Evolutionary conservation across 176 grass and related monocot species (phyloP).

Genomic region (Phyllostachys edulis): DNA sequence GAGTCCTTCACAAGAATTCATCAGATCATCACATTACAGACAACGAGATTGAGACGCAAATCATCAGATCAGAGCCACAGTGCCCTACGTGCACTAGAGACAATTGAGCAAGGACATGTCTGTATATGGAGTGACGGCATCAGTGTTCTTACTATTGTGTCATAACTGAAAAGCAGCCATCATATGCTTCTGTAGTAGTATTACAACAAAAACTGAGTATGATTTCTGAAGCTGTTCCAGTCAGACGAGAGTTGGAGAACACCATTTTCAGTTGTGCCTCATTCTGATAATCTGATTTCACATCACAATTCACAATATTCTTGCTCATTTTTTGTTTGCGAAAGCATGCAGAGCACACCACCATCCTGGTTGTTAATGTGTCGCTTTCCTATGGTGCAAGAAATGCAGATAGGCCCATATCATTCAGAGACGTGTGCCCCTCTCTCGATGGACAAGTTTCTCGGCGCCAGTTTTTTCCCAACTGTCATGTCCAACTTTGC

Average conservation of each 20-base stretch:
- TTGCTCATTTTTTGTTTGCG: neutral
- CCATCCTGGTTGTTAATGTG: conserved; percentile 36
- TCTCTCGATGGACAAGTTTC: conserved; percentile 40
- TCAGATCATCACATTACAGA: conserved; percentile 23
- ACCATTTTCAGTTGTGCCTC: neutral
- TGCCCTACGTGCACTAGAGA: conserved; percentile 1
- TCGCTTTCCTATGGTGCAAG: conserved; percentile 34
- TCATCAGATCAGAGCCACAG: neutral
- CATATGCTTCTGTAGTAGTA: neutral
- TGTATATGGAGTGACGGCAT: neutral
- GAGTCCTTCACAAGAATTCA: conserved; percentile 43
- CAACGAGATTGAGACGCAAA: conserved; percentile 22
- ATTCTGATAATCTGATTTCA: neutral
- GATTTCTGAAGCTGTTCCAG: neutral
- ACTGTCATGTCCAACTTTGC: conserved; percentile 49
- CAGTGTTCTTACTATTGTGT: neutral
- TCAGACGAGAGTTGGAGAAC: neutral
- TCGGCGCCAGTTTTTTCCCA: conserved; percentile 56
- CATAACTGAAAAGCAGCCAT: neutral
- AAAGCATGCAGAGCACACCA: neutral
- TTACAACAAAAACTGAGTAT: neutral
- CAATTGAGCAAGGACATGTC: conserved; percentile 11
- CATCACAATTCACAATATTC: neutral
- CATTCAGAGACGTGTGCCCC: conserved; percentile 19
- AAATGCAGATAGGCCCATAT: conserved; percentile 21